Evolutionary conservation across 768 basidiomycete species (phyloP), one percentile per base, ranked within the genome.

Genomic region (Suillus americanus): DNA sequence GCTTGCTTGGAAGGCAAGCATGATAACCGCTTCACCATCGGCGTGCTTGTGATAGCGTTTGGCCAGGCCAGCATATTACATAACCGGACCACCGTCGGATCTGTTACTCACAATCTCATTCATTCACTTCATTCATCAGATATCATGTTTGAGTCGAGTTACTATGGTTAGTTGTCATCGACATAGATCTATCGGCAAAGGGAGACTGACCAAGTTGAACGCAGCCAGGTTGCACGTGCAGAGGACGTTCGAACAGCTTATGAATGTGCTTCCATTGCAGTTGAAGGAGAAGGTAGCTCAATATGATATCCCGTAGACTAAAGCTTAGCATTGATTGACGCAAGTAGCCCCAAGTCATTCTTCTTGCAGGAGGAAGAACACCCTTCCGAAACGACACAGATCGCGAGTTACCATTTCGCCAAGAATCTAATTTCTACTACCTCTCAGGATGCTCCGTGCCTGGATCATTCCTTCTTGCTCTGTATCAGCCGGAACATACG

Each of bases 21-120:
- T 91, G 89, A 90, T 91, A 91, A 90, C 90, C 89, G 83, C 87
- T 91, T 91, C 90, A 91, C 90, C 89, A 91, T 88, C 82, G 79
- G 82, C 74, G 82, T 83, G 13, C 8, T 33, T 28, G 5, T 45
- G 3, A 14, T 2, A 12, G 13, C 0, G 9, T 4, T 43, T 25
- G 7, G 13, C 50, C 13, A 54, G 14, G n/a, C 45, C 5, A 13
- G 2, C 5, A 14, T 48, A 6, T 7, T 48, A 48, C 35, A 35
- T 35, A 35, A 35, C 35, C 9, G 35, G 4, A n/a, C 2, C 9
- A 3, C 14, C 25, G n/a, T n/a, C 48, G 23, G 25, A 48, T 50
- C 46, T n/a, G n/a, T n/a, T n/a, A n/a, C n/a, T 48, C n/a, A 20
- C 46, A 48, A 48, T 51, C 50, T 28, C 25, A 18, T 51, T 30